Evolutionary conservation across 2,329 filamentous ascomycete species (phyloP).

Genomic region (Knoxdaviesia capensis): DNA sequence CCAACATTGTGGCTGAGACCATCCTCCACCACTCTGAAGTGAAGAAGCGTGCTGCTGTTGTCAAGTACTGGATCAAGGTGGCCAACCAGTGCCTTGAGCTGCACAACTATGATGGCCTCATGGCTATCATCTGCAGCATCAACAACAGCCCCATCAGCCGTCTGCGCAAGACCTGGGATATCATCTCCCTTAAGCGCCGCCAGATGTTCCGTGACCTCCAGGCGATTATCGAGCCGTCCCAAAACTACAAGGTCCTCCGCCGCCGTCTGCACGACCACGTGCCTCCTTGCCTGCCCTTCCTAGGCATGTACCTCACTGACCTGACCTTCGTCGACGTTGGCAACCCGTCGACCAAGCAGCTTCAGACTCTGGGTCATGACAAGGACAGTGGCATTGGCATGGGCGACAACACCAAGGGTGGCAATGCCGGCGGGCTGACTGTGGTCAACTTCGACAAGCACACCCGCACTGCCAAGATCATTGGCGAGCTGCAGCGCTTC

Average conservation of each 20-base stretch:
- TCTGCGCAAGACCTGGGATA: slow-evolving; percentile 79
- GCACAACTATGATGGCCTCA: slow-evolving; percentile 88
- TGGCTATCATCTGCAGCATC: slow-evolving; percentile 90
- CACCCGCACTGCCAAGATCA: slow-evolving; percentile 81
- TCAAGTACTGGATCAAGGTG: slow-evolving; percentile 98
- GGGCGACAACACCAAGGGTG: slow-evolving; percentile 27
- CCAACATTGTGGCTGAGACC: slow-evolving; percentile 81
- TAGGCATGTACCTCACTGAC: slow-evolving; percentile 92
- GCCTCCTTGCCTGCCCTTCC: slow-evolving; percentile 81
- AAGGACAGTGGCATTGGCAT: slow-evolving; percentile 35
- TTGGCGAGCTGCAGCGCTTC: slow-evolving; percentile 87
- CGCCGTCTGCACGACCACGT: slow-evolving; percentile 68
- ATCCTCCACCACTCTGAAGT: slow-evolving; percentile 76
- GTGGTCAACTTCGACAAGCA: slow-evolving; percentile 99
- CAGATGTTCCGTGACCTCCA: slow-evolving; percentile 60
- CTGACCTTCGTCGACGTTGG: slow-evolving; percentile 91
- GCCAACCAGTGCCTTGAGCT: slow-evolving; percentile 70
- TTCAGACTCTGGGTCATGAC: slow-evolving; percentile 29
- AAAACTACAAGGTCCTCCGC: slow-evolving; percentile 78
- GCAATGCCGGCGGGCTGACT: slow-evolving; percentile 43
- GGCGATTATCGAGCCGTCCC: slow-evolving; percentile 68
- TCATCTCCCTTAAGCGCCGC: slow-evolving; percentile 67
- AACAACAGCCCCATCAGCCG: slow-evolving; percentile 83
- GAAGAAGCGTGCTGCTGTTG: slow-evolving; percentile 74
- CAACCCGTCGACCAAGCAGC: slow-evolving; percentile 66